phyloP scores from a whole-genome alignment of 371 early-diverging fungal species.

The Rhizopus microsporus region DNA sequence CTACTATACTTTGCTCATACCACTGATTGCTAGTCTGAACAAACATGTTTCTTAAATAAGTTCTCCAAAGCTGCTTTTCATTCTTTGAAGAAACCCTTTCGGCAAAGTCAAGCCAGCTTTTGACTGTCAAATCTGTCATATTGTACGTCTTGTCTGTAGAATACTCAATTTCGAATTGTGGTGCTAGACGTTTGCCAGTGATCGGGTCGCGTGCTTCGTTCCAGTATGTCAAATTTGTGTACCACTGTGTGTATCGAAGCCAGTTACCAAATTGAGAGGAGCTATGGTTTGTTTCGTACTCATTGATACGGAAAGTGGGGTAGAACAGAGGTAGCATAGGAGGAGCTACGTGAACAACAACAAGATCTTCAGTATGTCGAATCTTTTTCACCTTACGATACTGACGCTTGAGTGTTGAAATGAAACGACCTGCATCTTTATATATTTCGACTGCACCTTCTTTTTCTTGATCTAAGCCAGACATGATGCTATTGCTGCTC shows the following conservation, averaged over 20 bases:
- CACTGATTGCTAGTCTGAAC: conserved; percentile 30
- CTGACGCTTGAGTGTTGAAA: conserved; percentile 23
- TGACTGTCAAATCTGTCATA: conserved; percentile 55
- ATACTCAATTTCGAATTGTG: conserved; percentile 56
- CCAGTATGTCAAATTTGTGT: conserved; percentile 21
- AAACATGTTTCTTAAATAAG: conserved; percentile 27
- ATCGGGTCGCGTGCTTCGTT: conserved; percentile 13
- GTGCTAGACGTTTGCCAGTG: conserved; percentile 4
- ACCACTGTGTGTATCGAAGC: conserved; percentile 25
- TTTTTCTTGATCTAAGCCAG: conserved; percentile 9
- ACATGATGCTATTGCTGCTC: conserved; percentile 4
- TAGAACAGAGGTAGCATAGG: conserved; percentile 71
- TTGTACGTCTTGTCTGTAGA: conserved; percentile 57
- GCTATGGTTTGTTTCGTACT: conserved; percentile 36
- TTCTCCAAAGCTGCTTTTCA: conserved; percentile 20
- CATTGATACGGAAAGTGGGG: conserved; percentile 68
- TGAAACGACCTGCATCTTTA: conserved; percentile 35
- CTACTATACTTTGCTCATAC: conserved; percentile 23
- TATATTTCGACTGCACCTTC: conserved; percentile 39
- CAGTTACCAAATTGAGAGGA: conserved; percentile 18
- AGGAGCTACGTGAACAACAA: conserved; percentile 60
- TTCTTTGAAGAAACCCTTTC: conserved; percentile 18
- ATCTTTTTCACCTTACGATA: conserved; percentile 32
- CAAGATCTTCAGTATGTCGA: conserved; percentile 41
- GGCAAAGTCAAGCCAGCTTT: conserved; percentile 47